A percentile compares a stretch with the other conserved stretches of the same genome.
Conservation (phyloP, 305 asterid species). For the Ruellia speciosa region DNA sequence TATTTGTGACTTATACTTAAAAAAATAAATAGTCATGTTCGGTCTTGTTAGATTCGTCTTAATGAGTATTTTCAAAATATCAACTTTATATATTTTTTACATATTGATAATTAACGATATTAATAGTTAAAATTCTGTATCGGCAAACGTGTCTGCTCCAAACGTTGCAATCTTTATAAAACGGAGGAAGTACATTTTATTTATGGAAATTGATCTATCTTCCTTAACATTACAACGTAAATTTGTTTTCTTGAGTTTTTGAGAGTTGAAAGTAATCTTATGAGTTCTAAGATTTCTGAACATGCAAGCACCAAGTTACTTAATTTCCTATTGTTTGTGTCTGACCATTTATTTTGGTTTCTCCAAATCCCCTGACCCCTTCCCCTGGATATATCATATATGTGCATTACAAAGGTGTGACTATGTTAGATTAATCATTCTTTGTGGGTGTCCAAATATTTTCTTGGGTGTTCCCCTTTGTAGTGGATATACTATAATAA, state of each 20-base stretch:
- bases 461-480: not conserved
- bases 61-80: no score
- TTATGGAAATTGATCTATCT: constrained; percentile 5
- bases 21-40: no score
- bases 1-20: no score
- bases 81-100: no score
- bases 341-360: constrained; percentile 8
- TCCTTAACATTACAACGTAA: not conserved
- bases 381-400: no score
- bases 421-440: constrained; percentile 13
- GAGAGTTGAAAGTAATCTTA: not conserved
- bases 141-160: no score
- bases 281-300: constrained; percentile 4
- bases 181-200: no score
- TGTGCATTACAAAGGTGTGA: not conserved
- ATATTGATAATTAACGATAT: no score
- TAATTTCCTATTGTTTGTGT: constrained; percentile 1
- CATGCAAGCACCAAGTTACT: not conserved
- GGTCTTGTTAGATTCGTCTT: no score
- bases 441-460: not conserved
- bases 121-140: no score
- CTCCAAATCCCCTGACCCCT: not conserved
- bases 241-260: not conserved
- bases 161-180: no score
- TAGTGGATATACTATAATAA: no score